Percentiles rank a stretch among this genome's conserved stretches.
Evolutionary conservation across 371 early-diverging fungal species (phyloP).

Genomic region (Smittium culicis): DNA sequence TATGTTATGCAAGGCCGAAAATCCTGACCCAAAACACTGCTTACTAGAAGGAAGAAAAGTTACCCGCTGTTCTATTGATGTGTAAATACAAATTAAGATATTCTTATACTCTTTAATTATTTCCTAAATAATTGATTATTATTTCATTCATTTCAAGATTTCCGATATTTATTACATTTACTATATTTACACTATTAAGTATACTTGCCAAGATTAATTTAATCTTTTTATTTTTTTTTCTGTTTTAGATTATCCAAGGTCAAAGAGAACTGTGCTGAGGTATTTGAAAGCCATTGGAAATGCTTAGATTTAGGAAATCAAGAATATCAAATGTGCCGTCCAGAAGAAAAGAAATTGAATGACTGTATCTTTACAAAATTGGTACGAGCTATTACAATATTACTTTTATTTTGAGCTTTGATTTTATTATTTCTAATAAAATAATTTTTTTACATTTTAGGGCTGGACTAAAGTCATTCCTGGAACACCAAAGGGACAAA

Average conservation of each 20-base stretch:
- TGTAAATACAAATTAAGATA: conserved; percentile 40
- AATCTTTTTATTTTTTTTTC: conserved; percentile 7
- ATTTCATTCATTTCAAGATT: too few relatives aligned
- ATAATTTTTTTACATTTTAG: neutral
- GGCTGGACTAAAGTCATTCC: conserved; percentile 9
- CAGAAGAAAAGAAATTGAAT: conserved; percentile 66
- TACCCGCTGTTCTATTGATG: conserved; percentile 82
- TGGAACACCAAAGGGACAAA: conserved; percentile 3
- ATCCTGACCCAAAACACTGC: conserved; percentile 76
- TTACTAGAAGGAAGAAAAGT: conserved; percentile 87
- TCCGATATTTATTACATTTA: too few relatives aligned
- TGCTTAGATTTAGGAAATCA: conserved; percentile 87
- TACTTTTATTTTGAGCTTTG: neutral
- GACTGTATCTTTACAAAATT: conserved; percentile 60
- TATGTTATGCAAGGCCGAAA: conserved; percentile 90
- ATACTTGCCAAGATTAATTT: neutral
- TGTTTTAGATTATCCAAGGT: conserved; percentile 58
- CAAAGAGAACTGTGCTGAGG: conserved; percentile 73
- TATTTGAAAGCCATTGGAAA: conserved; percentile 83
- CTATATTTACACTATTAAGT: too few relatives aligned
- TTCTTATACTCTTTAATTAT: neutral
- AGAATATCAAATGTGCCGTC: conserved; percentile 65
- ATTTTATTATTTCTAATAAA: neutral
- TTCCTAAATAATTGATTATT: conserved; percentile 4
- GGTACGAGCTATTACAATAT: neutral